Evolutionary conservation across 1,139 yeast genomes (phyloP).

Genomic region (Candida gigantensis): DNA sequence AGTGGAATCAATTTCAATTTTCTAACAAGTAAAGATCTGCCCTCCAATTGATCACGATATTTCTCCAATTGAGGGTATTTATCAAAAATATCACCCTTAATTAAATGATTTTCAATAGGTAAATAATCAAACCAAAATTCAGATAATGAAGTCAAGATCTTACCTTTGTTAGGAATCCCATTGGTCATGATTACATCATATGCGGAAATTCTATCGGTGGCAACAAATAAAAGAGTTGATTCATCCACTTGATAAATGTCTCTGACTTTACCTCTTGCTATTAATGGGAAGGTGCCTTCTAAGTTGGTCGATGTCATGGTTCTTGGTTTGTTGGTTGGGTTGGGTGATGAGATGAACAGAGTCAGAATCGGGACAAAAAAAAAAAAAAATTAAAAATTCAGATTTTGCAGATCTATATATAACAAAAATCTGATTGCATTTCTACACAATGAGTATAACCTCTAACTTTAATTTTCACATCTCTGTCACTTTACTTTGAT

Average conservation of each 20-base stretch:
- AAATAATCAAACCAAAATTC: conserved; percentile 89
- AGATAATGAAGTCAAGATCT: conserved; percentile 79
- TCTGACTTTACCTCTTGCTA: conserved; percentile 93
- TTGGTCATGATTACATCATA: conserved; percentile 95
- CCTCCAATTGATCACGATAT: conserved; percentile 66
- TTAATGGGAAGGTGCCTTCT: conserved; percentile 72
- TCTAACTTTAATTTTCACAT: too few species aligned
- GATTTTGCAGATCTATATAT: too few species aligned
- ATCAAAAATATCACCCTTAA: conserved; percentile 48
- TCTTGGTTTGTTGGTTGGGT: too few species aligned
- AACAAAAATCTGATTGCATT: too few species aligned
- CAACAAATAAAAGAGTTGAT: conserved; percentile 78
- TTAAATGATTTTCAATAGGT: conserved; percentile 67
- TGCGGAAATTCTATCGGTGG: conserved; percentile 97
- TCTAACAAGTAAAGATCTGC: conserved; percentile 77
- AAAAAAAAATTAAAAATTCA: too few species aligned
- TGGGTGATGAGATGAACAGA: too few species aligned
- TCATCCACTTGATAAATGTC: conserved; percentile 86
- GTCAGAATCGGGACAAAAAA: too few species aligned
- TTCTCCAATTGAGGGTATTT: conserved; percentile 28
- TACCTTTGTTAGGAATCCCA: conserved; percentile 89
- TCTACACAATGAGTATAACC: too few species aligned
- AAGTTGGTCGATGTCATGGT: conserved; percentile 56
- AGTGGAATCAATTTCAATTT: conserved; percentile 86
- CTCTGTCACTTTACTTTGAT: too few species aligned